Conservation (phyloP, 768 basidiomycete genomes). For the Auricularia heimuer region DNA sequence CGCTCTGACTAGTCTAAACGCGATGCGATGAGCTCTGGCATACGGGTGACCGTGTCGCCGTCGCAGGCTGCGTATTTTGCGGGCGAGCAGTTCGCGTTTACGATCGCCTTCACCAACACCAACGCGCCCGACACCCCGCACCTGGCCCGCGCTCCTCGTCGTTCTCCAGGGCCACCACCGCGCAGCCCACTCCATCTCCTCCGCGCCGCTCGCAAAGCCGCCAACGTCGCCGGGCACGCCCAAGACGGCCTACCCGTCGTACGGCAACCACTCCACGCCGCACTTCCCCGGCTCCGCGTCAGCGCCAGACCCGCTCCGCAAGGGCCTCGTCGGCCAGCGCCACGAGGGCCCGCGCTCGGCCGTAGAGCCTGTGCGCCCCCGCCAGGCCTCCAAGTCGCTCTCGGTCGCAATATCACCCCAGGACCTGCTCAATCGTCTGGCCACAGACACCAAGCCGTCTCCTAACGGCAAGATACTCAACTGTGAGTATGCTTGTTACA, state of each 20-base stretch:
- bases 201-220: constrained; percentile 69
- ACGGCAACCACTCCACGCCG: constrained; percentile 9
- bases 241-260: constrained; percentile 23
- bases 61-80: constrained; percentile 87
- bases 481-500: not conserved
- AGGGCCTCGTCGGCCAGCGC: constrained; percentile 42
- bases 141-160: not conserved
- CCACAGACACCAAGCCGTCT: constrained; percentile 16
- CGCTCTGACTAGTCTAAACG: not conserved
- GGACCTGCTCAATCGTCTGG: constrained; percentile 25
- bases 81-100: constrained; percentile 78
- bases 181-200: constrained; percentile 71
- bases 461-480: not conserved
- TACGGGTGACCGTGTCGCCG: constrained; percentile 27
- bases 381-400: constrained; percentile 49
- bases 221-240: constrained; percentile 71
- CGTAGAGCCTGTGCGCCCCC: constrained; percentile 45
- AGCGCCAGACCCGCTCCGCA: constrained; percentile 23
- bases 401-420: constrained; percentile 52
- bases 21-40: not conserved
- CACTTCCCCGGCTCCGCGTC: not conserved
- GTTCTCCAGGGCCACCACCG: not conserved
- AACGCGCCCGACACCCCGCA: constrained; percentile 34
- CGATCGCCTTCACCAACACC: constrained; percentile 80
- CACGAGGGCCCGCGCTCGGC: constrained; percentile 12